Percentiles rank a stretch among this genome's conserved stretches.
Conservation (phyloP, 108 stramenopile species). For the Cyclostephanos tholiformis region DNA sequence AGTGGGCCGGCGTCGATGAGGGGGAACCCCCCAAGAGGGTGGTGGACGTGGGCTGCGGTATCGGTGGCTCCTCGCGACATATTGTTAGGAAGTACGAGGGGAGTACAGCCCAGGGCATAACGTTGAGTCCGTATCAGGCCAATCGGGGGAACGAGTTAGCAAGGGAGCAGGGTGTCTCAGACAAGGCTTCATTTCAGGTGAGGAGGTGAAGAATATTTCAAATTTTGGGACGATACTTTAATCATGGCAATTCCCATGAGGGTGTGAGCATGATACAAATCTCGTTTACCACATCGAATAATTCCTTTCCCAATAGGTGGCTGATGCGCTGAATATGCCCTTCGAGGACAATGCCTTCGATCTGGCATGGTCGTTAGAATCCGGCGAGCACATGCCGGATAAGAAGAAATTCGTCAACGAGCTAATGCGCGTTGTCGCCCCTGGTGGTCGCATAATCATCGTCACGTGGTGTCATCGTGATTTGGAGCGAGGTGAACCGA, state of each 20-base stretch:
- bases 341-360: constrained; percentile 89
- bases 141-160: constrained; percentile 84
- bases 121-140: constrained; percentile 93
- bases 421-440: constrained; percentile 80
- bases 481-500: constrained; percentile 74
- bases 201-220: constrained; percentile 15
- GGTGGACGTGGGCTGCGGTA: constrained; percentile 95
- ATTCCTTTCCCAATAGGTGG: constrained; percentile 59
- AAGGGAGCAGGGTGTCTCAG: constrained; percentile 77
- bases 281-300: background rate
- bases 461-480: constrained; percentile 97
- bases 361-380: constrained; percentile 94
- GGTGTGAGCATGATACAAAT: background rate
- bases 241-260: background rate
- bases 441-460: constrained; percentile 86
- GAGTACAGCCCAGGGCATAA: constrained; percentile 80
- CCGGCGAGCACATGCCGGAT: constrained; percentile 98
- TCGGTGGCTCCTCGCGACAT: constrained; percentile 91
- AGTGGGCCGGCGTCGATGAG: constrained; percentile 74
- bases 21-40: constrained; percentile 27
- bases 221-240: background rate
- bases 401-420: constrained; percentile 91
- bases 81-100: constrained; percentile 78
- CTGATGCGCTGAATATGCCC: constrained; percentile 92
- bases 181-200: constrained; percentile 67